Base-by-base conservation (phyloP, 306 rosid species). In the Cyclanthera cordifolia region DNA sequence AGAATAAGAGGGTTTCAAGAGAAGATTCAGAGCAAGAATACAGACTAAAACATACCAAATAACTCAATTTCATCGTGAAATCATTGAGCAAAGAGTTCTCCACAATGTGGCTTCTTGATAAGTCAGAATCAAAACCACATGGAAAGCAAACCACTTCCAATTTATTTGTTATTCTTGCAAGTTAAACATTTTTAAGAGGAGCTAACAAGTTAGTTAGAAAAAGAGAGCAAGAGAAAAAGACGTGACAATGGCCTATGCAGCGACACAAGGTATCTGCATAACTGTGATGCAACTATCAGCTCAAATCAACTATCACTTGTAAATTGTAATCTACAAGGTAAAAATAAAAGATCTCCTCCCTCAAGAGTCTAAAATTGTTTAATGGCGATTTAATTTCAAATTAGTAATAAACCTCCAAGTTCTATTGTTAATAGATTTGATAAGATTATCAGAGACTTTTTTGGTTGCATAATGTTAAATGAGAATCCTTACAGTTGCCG, bases 1-100 rank as follows among this genome's bases (percentile, higher is more conserved):
- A 60, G 27, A 60, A 34, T 24, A 55, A 55, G 49, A 8, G 67
- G 16, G 25, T 60, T 60, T 34, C n/a, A 60, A 34, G 67, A 59
- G 27, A 60, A n/a, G 27, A 14, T 15, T 34, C 49, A 32, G 5
- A 34, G 37, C 16, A 5, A 34, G 4, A 37, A 10, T 17, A 60
- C 65, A 0, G 65, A 2, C 3, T 7, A 34, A 34, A 60, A 60
- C 49, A n/a, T 17, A 8, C 8, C 1, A 15, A 60, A 32, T 34
- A 37, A 17, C 39, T n/a, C 67, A 60, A 37, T 11, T 60, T 32
- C 27, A 34, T 17, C 27, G 37, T 60, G 27, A 60, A 60, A 60
- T 19, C 48, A 60, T 34, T 17, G 9, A 37, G 67, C 67, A 27
- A 34, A 60, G 8, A 60, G 11, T 4, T 60, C 16, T 19, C 67